Evolutionary conservation across 2,329 filamentous ascomycete genomes (phyloP).

Genomic region (Colletotrichum spinosum): DNA sequence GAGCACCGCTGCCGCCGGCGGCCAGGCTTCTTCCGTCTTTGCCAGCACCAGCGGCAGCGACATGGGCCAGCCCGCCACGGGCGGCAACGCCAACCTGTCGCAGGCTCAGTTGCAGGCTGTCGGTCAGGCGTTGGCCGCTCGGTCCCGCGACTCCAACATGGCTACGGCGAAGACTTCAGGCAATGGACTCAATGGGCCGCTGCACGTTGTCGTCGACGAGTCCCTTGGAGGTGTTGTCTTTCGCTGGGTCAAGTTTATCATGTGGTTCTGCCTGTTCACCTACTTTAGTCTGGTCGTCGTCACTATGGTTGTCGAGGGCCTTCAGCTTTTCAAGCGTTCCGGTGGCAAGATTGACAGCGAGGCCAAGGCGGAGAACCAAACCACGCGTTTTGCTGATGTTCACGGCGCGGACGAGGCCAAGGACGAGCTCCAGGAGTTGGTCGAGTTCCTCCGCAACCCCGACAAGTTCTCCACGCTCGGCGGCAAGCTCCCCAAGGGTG

Average conservation of each 20-base stretch:
- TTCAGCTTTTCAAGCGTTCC: constrained; percentile 83
- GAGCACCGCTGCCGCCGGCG: constrained; percentile 37
- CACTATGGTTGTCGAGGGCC: constrained; percentile 84
- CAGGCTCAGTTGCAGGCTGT: constrained; percentile 79
- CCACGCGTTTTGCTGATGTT: constrained; percentile 89
- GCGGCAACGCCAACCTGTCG: constrained; percentile 58
- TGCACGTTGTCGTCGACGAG: constrained; percentile 97
- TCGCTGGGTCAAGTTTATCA: constrained; percentile 89
- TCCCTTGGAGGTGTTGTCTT: constrained; percentile 83
- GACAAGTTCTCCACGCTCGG: constrained; percentile 94
- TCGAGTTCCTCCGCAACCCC: constrained; percentile 94
- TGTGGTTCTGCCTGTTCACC: constrained; percentile 80
- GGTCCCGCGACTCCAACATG: constrained; percentile 74
- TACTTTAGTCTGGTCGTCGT: constrained; percentile 85
- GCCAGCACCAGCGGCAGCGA: constrained; percentile 45
- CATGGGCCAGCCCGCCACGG: constrained; percentile 34
- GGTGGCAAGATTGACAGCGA: constrained; percentile 81
- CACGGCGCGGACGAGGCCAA: constrained; percentile 98
- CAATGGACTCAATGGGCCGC: constrained; percentile 80
- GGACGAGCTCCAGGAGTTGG: constrained; percentile 95
- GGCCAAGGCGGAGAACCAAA: constrained; percentile 93
- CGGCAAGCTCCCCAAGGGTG: constrained; percentile 96
- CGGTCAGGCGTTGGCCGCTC: constrained; percentile 83
- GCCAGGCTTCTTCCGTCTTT: constrained; percentile 32
- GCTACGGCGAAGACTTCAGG: constrained; percentile 65